phyloP scores from a whole-genome alignment of 1,139 yeast species.

The Pichia sp. region DNA sequence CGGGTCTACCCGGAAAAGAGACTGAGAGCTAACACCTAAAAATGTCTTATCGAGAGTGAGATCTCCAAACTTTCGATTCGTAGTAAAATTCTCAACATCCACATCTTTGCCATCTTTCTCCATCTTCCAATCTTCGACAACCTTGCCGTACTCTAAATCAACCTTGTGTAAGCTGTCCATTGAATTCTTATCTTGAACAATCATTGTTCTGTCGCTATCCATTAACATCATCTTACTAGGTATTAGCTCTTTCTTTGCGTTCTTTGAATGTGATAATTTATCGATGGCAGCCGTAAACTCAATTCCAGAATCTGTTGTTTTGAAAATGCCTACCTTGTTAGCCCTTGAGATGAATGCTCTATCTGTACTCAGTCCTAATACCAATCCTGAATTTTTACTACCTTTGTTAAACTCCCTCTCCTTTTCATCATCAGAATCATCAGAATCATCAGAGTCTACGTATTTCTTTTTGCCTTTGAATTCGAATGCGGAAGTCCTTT shows the following conservation, averaged over 20 bases:
- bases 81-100: slow-evolving; percentile 57
- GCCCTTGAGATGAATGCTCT: slow-evolving; percentile 79
- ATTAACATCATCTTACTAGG: slow-evolving; percentile 74
- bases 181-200: slow-evolving; percentile 53
- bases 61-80: slow-evolving; percentile 68
- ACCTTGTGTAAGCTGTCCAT: slow-evolving; percentile 53
- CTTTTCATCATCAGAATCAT: slow-evolving; percentile 27
- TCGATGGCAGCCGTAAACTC: slow-evolving; percentile 66
- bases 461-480: neutral
- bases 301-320: slow-evolving; percentile 46
- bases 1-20: slow-evolving; percentile 75
- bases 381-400: slow-evolving; percentile 56
- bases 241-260: slow-evolving; percentile 40
- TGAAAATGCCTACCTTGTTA: slow-evolving; percentile 75
- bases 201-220: slow-evolving; percentile 62
- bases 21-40: slow-evolving; percentile 61
- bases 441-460: slow-evolving; percentile 4
- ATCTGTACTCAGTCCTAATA: slow-evolving; percentile 66
- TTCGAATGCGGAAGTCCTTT: neutral
- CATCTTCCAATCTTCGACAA: slow-evolving; percentile 73
- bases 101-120: slow-evolving; percentile 38
- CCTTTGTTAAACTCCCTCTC: slow-evolving; percentile 25
- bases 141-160: slow-evolving; percentile 75
- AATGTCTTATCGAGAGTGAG: slow-evolving; percentile 69
- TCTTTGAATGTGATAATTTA: slow-evolving; percentile 49